Percentiles rank a stretch among this genome's conserved stretches.
These are phyloP conservation scores for Phytophthora hybrid DNA, from an alignment of 352 stramenopile species.

Conservation along the genomic window DNA sequence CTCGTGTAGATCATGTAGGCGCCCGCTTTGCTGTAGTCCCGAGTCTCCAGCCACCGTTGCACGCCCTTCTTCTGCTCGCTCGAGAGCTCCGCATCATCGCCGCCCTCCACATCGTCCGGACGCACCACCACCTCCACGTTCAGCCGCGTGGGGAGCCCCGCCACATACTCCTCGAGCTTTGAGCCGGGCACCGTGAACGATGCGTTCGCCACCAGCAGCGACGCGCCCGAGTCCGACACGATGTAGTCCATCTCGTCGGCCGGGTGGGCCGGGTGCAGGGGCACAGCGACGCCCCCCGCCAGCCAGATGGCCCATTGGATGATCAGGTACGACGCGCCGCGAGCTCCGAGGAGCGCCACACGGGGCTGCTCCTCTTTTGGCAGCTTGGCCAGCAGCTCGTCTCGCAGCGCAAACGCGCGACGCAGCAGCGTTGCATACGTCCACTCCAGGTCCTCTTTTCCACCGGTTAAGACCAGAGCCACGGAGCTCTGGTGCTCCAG, in stretches of 20 bases:
- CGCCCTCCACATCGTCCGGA: conserved; percentile 27
- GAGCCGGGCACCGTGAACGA: conserved; percentile 37
- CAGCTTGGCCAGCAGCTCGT: conserved; percentile 34
- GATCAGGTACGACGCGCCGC: conserved; percentile 61
- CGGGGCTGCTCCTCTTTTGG: conserved; percentile 35
- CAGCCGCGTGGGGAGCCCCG: conserved; percentile 22
- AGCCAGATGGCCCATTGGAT: conserved; percentile 86
- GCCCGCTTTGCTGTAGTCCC: conserved; percentile 29
- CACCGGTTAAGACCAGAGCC: conserved; percentile 20
- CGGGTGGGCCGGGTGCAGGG: conserved; percentile 66
- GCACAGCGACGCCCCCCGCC: conserved; percentile 68
- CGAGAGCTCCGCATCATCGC: conserved; percentile 17
- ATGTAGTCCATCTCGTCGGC: conserved; percentile 80
- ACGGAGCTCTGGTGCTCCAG: conserved; percentile 35
- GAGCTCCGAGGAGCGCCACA: conserved; percentile 53
- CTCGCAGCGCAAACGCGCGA: conserved; percentile 43
- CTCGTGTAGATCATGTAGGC: conserved; percentile 88
- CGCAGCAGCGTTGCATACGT: conserved; percentile 57
- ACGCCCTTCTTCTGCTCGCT: conserved; percentile 32
- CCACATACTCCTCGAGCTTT: conserved; percentile 40
- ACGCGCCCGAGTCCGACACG: conserved; percentile 59
- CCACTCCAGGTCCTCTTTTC: conserved; percentile 36
- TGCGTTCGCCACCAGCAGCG: conserved; percentile 59
- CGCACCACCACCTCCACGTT: conserved; percentile 37
- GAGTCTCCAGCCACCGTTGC: conserved; percentile 44